Percentiles rank a stretch among this genome's conserved stretches.
Conservation (phyloP, 768 basidiomycete genomes). For the Lactifluus piperatus region DNA sequence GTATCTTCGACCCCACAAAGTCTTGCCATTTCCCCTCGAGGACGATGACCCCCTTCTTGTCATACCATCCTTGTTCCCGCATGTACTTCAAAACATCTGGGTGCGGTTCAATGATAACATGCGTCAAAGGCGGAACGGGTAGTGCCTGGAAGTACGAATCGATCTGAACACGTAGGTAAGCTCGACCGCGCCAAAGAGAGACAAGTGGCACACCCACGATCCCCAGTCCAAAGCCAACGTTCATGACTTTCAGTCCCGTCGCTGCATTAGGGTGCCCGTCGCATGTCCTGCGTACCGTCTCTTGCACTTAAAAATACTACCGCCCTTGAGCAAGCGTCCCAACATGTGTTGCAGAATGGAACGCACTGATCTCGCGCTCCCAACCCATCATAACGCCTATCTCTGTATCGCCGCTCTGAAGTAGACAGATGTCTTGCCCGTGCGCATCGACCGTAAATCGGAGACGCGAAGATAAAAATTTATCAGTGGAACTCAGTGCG, state of each 20-base stretch:
- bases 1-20: constrained; percentile 48
- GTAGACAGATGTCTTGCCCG: constrained; percentile 77
- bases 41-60: constrained; percentile 66
- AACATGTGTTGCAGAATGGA: not conserved
- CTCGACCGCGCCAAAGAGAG: not conserved
- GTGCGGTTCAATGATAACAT: constrained; percentile 93
- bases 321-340: constrained; percentile 19
- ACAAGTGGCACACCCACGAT: constrained; percentile 45
- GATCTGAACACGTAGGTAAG: constrained; percentile 42
- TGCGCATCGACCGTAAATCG: constrained; percentile 57
- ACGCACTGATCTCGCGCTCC: constrained; percentile 75
- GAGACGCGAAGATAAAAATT: constrained; percentile 65
- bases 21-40: constrained; percentile 95
- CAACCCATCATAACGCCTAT: constrained; percentile 99
- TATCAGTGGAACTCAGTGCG: constrained; percentile 51
- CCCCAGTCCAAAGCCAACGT: constrained; percentile 91
- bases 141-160: constrained; percentile 72
- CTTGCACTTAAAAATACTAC: constrained; percentile 47
- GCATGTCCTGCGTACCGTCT: constrained; percentile 65
- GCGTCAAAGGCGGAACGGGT: constrained; percentile 48
- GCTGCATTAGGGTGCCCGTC: constrained; percentile 37
- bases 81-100: constrained; percentile 84
- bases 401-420: constrained; percentile 55
- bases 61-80: constrained; percentile 67
- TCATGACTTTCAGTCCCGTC: constrained; percentile 58